Evolutionary conservation across 164 flowering plant genomes (phyloP).

Genomic region (Vitis rupestris): DNA sequence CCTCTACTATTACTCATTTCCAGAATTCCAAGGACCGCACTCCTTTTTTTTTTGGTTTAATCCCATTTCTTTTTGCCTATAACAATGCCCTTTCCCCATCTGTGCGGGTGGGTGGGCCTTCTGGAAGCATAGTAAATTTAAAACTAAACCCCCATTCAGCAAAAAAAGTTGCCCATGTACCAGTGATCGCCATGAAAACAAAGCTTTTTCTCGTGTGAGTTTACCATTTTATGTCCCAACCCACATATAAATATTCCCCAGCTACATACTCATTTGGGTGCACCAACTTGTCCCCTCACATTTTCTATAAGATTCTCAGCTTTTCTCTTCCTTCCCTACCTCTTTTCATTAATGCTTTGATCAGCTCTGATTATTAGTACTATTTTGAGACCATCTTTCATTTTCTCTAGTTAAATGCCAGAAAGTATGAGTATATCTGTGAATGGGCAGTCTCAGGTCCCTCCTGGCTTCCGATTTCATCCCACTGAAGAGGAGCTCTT

Average conservation of each 20-base stretch:
- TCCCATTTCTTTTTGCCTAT: background rate
- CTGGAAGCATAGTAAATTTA: constrained; percentile 19
- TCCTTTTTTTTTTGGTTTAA: no score
- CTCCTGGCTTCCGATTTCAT: constrained; percentile 94
- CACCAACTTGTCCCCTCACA: background rate
- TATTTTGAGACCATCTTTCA: background rate
- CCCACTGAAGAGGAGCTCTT: constrained; percentile 96
- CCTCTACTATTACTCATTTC: no score
- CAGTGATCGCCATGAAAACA: constrained; percentile 7
- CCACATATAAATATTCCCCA: constrained; percentile 9
- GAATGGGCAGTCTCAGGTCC: constrained; percentile 80
- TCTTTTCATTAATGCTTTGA: background rate
- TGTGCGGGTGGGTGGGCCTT: constrained; percentile 27
- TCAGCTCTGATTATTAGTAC: background rate
- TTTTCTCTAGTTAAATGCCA: constrained; percentile 24
- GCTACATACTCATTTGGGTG: constrained; percentile 9
- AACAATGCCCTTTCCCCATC: constrained; percentile 13
- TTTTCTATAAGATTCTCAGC: constrained; percentile 1
- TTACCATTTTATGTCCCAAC: constrained; percentile 7
- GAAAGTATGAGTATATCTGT: constrained; percentile 66
- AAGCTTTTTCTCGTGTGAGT: constrained; percentile 18
- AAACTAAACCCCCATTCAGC: constrained; percentile 9
- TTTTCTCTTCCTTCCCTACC: background rate
- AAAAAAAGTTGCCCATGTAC: no score
- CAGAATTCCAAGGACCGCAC: no score